Conservation (phyloP, 805 yeast genomes). For the Diddensiella transvaalensis region DNA sequence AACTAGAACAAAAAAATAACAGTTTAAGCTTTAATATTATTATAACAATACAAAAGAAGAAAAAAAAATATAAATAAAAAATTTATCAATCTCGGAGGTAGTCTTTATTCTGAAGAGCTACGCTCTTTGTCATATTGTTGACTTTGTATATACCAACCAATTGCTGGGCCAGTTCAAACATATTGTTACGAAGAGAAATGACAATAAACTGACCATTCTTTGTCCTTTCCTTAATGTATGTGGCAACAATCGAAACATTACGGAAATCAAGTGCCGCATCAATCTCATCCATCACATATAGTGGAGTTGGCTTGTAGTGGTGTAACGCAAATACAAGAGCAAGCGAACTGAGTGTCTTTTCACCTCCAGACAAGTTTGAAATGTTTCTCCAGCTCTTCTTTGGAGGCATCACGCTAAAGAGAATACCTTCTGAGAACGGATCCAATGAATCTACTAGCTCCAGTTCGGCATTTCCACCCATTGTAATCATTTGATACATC, state of each 20-base stretch:
- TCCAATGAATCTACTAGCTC: constrained; percentile 93
- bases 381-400: constrained; percentile 97
- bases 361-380: constrained; percentile 95
- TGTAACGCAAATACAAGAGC: constrained; percentile 96
- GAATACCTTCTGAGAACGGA: constrained; percentile 96
- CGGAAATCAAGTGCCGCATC: constrained; percentile 98
- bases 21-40: not conserved
- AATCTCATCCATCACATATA: constrained; percentile 98
- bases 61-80: not conserved
- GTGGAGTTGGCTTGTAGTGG: constrained; percentile 92
- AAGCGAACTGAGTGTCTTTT: constrained; percentile 88
- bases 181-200: constrained; percentile 89
- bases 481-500: constrained; percentile 97
- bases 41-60: not conserved
- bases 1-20: too few relatives aligned
- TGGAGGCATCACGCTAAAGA: constrained; percentile 98
- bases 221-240: constrained; percentile 91
- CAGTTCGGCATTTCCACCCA: constrained; percentile 98
- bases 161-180: constrained; percentile 95
- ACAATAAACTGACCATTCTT: constrained; percentile 96
- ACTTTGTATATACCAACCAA: constrained; percentile 94
- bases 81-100: constrained; percentile 11
- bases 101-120: constrained; percentile 61
- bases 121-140: constrained; percentile 83
- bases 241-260: constrained; percentile 96